Evolutionary conservation across 345 rosid species (phyloP).

Genomic region (Jatropha curcas): DNA sequence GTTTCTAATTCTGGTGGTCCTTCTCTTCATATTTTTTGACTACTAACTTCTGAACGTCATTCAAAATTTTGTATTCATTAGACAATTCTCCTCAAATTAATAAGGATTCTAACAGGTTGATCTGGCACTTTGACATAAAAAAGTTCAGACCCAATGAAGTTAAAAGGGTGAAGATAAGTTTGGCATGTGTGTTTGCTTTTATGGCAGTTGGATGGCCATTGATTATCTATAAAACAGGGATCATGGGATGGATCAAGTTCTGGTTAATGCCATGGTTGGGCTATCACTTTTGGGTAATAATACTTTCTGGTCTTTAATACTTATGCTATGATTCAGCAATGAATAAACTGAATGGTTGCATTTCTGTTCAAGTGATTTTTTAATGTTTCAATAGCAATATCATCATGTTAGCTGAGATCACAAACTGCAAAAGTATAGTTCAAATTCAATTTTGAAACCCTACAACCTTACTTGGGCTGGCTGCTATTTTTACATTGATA

Average conservation of each 20-base stretch:
- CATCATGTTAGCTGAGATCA: not conserved
- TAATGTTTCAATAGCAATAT: not conserved
- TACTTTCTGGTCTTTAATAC: conserved; percentile 6
- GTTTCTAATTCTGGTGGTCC: not conserved
- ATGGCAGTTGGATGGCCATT: conserved; percentile 96
- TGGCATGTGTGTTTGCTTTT: conserved; percentile 93
- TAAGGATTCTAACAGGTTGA: conserved; percentile 52
- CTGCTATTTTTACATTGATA: not conserved
- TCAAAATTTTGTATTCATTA: not conserved
- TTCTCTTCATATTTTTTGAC: not conserved
- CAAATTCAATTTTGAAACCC: not conserved
- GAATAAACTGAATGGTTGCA: not conserved
- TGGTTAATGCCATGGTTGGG: conserved; percentile 98
- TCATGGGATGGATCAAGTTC: conserved; percentile 88
- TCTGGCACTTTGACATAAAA: conserved; percentile 74
- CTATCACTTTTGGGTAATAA: conserved; percentile 88
- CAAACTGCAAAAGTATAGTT: not conserved
- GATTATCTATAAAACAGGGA: conserved; percentile 71
- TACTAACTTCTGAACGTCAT: not conserved
- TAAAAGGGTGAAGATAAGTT: conserved; percentile 83
- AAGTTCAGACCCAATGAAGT: conserved; percentile 87
- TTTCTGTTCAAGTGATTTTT: not conserved
- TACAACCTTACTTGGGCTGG: not conserved
- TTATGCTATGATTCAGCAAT: conserved; percentile 12
- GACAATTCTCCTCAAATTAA: conserved; percentile 10